A percentile compares a stretch with the other conserved stretches of the same genome.
Conservation (phyloP, 2,329 filamentous ascomycete genomes). For the Arthrocladium fulminans region DNA sequence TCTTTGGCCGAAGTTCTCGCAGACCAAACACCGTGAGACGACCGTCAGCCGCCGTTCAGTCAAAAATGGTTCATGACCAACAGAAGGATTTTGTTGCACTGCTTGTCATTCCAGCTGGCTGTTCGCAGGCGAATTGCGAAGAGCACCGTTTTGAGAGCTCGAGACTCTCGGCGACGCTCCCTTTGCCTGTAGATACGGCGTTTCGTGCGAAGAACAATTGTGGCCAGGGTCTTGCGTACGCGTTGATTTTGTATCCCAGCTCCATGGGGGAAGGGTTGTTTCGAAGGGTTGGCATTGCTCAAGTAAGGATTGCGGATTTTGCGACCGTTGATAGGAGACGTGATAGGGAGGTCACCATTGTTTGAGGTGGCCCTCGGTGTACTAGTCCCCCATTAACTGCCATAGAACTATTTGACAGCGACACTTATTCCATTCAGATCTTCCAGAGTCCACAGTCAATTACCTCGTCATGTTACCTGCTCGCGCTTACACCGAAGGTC, state of each 20-base stretch:
- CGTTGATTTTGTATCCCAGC: conserved; percentile 9
- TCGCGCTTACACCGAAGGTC: too few relatives aligned
- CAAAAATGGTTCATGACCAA: conserved; percentile 1
- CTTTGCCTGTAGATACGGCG: neutral
- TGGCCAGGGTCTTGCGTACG: conserved; percentile 6
- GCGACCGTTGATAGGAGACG: conserved; percentile 8
- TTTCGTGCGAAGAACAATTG: conserved; percentile 7
- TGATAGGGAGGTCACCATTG: conserved; percentile 6
- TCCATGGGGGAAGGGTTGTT: conserved; percentile 6
- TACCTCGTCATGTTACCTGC: too few relatives aligned
- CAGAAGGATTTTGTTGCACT: conserved; percentile 8
- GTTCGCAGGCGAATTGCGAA: conserved; percentile 2
- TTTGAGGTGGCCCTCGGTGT: neutral
- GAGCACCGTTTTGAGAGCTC: conserved; percentile 2
- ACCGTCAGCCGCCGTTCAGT: neutral
- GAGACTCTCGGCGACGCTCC: neutral
- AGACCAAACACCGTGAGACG: neutral
- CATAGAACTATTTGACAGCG: neutral
- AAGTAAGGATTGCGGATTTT: conserved; percentile 8
- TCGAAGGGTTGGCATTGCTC: conserved; percentile 4
- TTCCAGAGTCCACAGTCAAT: too few relatives aligned
- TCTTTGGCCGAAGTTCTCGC: neutral
- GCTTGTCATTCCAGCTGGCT: conserved; percentile 7
- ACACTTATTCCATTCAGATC: conserved; percentile 1
- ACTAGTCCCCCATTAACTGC: neutral